Conservation (phyloP, 139 green algal genomes). For the Pleodorina starrii region DNA sequence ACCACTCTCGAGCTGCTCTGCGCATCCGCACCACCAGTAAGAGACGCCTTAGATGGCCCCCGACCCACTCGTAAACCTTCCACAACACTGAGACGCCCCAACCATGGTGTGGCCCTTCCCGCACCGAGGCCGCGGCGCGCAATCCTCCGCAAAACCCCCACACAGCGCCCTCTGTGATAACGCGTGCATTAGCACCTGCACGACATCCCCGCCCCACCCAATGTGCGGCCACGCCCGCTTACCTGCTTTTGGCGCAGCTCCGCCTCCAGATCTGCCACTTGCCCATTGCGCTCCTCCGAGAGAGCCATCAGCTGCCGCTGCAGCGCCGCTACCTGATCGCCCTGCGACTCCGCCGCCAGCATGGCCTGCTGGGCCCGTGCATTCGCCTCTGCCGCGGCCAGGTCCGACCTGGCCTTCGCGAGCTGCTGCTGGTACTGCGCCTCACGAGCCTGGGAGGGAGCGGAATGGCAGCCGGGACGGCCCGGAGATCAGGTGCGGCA, state of each 20-base stretch:
- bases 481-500: too few species aligned
- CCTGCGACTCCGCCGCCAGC: not conserved
- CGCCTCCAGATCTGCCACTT: slow-evolving; percentile 49
- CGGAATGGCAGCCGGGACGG: too few species aligned
- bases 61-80: not conserved
- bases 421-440: slow-evolving; percentile 39
- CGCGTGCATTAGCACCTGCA: not conserved
- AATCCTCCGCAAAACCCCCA: too few species aligned
- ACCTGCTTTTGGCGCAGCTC: slow-evolving; percentile 46
- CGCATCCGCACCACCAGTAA: too few species aligned
- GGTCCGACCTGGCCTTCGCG: not conserved
- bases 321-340: slow-evolving; percentile 17
- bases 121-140: too few species aligned
- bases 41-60: too few species aligned
- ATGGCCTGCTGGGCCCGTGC: not conserved
- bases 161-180: not conserved
- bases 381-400: slow-evolving; percentile 7
- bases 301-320: slow-evolving; percentile 46
- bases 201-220: too few species aligned
- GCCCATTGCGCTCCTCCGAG: slow-evolving; percentile 39
- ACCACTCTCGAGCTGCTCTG: not conserved
- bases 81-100: not conserved
- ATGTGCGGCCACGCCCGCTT: not conserved
- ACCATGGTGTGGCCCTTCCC: too few species aligned
- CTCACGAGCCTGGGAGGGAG: not conserved